Evolutionary conservation across 306 rosid species (phyloP).

Genomic region (Vigna trinervia): DNA sequence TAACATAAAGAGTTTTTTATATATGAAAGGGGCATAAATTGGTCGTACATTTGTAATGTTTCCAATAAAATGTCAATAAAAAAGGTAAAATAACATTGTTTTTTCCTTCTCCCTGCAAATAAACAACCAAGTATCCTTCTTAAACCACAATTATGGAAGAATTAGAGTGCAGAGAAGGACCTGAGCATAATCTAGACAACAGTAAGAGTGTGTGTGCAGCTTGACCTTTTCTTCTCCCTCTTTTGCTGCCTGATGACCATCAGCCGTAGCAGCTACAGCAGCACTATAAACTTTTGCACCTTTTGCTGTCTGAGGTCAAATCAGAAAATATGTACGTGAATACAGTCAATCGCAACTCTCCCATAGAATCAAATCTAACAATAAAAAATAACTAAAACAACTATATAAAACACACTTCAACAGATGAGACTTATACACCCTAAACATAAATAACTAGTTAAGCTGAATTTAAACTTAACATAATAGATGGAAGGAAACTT

Average conservation of each 20-base stretch:
- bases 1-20: conserved; percentile 39
- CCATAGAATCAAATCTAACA: background rate
- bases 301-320: conserved; percentile 78
- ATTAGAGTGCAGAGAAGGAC: conserved; percentile 50
- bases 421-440: background rate
- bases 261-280: conserved; percentile 90
- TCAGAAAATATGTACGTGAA: conserved; percentile 10
- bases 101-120: conserved; percentile 33
- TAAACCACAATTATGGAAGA: conserved; percentile 20
- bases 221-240: conserved; percentile 96
- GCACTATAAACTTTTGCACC: conserved; percentile 94
- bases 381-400: conserved; percentile 13
- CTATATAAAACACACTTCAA: background rate
- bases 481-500: conserved; percentile 28
- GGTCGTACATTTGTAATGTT: conserved; percentile 17
- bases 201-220: conserved; percentile 94
- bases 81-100: conserved; percentile 31
- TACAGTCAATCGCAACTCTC: background rate
- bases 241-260: conserved; percentile 60
- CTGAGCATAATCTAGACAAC: conserved; percentile 83
- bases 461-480: conserved; percentile 11
- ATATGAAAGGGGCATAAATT: conserved; percentile 42
- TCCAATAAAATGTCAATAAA: conserved; percentile 37
- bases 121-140: conserved; percentile 39
- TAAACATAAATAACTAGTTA: conserved; percentile 17